Evolutionary conservation across 129 eudicot species (phyloP).

Genomic region (Chrysanthemum seticuspe): DNA sequence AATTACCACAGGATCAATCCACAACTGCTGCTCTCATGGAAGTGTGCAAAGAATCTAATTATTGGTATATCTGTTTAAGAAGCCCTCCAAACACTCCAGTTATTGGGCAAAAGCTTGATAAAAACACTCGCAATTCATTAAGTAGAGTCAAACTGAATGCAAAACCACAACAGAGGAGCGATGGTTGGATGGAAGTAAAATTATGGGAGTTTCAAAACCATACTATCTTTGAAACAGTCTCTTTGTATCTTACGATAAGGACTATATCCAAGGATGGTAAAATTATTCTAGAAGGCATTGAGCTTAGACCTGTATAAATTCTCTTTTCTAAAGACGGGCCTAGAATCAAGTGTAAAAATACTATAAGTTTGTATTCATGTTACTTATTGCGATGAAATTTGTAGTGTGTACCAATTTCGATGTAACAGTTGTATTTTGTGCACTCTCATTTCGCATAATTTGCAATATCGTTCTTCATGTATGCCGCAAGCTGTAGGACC

Average conservation of each 20-base stretch:
- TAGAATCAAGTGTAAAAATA: too few relatives aligned
- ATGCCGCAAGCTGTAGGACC: too few relatives aligned
- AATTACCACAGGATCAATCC: too few relatives aligned
- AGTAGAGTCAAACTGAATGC: conserved; percentile 2
- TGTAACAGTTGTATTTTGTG: too few relatives aligned
- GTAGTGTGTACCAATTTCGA: too few relatives aligned
- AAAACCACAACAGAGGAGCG: conserved; percentile 5
- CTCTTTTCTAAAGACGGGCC: not conserved
- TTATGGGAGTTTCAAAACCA: not conserved
- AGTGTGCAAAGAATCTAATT: not conserved
- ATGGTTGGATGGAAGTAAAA: conserved; percentile 26
- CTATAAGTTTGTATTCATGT: too few relatives aligned
- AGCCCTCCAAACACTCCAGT: not conserved
- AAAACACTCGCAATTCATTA: not conserved
- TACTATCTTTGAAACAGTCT: not conserved
- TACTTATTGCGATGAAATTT: too few relatives aligned
- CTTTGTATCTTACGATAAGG: not conserved
- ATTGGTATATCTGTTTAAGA: not conserved
- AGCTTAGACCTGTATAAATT: conserved; percentile 1
- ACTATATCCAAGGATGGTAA: too few relatives aligned
- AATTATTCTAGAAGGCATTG: not conserved
- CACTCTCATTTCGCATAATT: too few relatives aligned
- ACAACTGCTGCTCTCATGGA: too few relatives aligned
- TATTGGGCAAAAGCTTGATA: not conserved
- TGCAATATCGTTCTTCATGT: too few relatives aligned